Evolutionary conservation across 495 filamentous ascomycete species (phyloP), one percentile per base, ranked within the genome.

Genomic region (Lepraria neglecta): DNA sequence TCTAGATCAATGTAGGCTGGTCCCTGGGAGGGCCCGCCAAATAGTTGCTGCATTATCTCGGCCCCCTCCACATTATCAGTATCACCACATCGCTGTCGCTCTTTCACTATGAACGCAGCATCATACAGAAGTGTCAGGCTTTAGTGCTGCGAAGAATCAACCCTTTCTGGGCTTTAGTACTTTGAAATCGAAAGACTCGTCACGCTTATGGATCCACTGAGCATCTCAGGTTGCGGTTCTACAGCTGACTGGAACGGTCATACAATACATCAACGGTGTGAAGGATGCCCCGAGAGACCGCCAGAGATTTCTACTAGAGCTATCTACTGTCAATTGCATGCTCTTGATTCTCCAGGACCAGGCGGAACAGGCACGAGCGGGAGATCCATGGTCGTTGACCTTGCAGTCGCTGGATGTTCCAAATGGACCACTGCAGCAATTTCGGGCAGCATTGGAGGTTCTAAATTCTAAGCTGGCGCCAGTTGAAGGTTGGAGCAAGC

Each of bases 371-470:
- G 57, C 42, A 12, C 10, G 19, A 35, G 12, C 31, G 10, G 48
- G 15, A 33, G 56, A 57, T 19, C 0, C 6, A 0, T 42, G 33
- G 19, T 21, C 50, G 11, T 46, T 42, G 27, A 54, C 50, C 6
- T 53, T 63, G 47, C 0, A 2, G 9, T 56, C 42, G 9, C 48
- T 66, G 7, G 27, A 59, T 19, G 3, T 10, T 4, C 19, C 64
- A 15, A 28, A 52, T 30, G 60, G 60, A 14, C 64, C 60, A 1
- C 10, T 66, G 2, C 14, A 43, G 47, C 54, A 59, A 45, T 54
- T 59, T 17, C 27, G 21, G 5, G 4, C 5, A 17, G 55, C 56
- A 28, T 24, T 66, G 19, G 40, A 63, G 24, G 33, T 11, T 3
- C 17, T 66, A 9, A 15, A 24, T 17, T 4, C 6, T 19, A 60